Evolutionary conservation across 352 stramenopile genomes (phyloP).

Genomic region (Globisporangium rhizosaccharum): DNA sequence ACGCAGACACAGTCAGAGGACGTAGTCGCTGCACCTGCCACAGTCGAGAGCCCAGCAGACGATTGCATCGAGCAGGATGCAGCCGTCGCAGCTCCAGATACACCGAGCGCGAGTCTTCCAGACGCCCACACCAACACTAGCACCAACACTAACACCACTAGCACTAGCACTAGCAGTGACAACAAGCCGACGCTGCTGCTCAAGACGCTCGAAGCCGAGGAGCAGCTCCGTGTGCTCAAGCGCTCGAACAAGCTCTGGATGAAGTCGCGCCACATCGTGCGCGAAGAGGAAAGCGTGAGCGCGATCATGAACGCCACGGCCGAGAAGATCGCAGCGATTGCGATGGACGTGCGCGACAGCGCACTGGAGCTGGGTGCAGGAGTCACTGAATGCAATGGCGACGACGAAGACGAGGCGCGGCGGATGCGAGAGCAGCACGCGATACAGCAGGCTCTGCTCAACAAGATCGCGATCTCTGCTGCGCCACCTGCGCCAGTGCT

Average conservation of each 20-base stretch:
- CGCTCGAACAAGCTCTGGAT: conserved; percentile 60
- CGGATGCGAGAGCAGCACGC: background rate
- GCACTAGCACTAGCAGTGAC: background rate
- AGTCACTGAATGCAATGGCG: background rate
- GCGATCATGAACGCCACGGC: conserved; percentile 35
- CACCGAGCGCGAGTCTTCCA: too few species aligned
- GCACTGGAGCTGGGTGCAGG: background rate
- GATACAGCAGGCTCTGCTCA: background rate
- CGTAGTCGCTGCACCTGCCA: background rate
- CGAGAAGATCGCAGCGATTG: conserved; percentile 33
- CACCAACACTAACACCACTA: background rate
- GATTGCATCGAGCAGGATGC: too few species aligned
- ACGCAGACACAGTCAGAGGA: background rate
- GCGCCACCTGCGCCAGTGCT: conserved; percentile 3
- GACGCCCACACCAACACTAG: too few species aligned
- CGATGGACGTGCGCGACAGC: conserved; percentile 7
- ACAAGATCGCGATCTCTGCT: conserved; percentile 6
- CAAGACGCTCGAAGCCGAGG: conserved; percentile 44
- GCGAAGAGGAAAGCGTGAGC: conserved; percentile 52
- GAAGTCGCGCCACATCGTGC: conserved; percentile 49
- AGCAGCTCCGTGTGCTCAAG: conserved; percentile 42
- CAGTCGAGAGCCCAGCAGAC: background rate
- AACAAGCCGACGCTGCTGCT: conserved; percentile 30
- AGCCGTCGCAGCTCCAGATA: too few species aligned
- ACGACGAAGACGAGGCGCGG: background rate